These are phyloP conservation scores for Alisma plantagoaquatica DNA, from an alignment of 106 monocot genomes.

Conservation along the genomic window DNA sequence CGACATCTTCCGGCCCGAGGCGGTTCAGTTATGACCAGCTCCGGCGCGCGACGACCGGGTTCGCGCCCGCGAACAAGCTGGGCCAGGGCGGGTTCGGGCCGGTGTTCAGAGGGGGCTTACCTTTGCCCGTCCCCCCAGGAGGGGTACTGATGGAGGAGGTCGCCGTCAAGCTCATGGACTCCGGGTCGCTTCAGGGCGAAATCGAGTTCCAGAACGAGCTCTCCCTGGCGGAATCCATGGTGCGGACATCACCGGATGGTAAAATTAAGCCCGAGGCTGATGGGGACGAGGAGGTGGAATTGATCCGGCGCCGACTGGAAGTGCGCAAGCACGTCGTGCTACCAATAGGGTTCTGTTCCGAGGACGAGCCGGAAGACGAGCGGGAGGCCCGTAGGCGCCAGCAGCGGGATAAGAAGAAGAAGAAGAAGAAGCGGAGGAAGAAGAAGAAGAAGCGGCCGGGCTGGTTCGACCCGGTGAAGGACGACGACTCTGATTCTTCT, in stretches of 20 bases:
- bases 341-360: conserved; percentile 40
- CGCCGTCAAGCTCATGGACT: conserved; percentile 84
- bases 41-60: conserved; percentile 40
- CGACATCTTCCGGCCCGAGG: conserved; percentile 7
- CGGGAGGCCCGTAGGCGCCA: conserved; percentile 4
- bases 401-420: not conserved
- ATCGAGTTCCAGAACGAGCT: conserved; percentile 90
- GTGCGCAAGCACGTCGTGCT: conserved; percentile 31
- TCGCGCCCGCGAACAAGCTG: conserved; percentile 32
- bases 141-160: conserved; percentile 40
- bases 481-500: conserved; percentile 2
- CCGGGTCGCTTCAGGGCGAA: conserved; percentile 83
- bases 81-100: conserved; percentile 77
- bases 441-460: conserved; percentile 14
- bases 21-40: conserved; percentile 55
- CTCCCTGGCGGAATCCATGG: conserved; percentile 41
- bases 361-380: conserved; percentile 11
- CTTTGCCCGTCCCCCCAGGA: no score
- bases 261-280: not conserved
- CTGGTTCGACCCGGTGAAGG: conserved; percentile 2
- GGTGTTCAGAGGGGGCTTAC: conserved; percentile 48
- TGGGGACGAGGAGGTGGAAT: not conserved
- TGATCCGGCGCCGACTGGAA: not conserved
- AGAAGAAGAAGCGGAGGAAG: conserved; percentile 1
- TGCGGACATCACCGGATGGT: not conserved